These are phyloP conservation scores for Torulaspora microellipsoides DNA, from an alignment of 805 yeast genomes.

Conservation along the genomic window DNA sequence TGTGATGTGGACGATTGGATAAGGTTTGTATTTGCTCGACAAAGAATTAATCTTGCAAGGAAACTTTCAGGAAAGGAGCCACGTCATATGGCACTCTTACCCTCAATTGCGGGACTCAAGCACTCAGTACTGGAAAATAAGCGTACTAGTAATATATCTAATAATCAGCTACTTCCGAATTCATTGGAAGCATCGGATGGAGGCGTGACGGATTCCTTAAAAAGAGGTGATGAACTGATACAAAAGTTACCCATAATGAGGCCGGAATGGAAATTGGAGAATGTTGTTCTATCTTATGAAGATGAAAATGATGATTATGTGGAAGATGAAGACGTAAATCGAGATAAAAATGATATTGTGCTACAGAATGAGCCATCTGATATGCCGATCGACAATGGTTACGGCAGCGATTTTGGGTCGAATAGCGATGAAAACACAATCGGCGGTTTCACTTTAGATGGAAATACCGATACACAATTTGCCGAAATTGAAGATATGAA, in stretches of 20 bases:
- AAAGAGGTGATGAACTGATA: conserved; percentile 30
- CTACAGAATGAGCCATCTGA: conserved; percentile 5
- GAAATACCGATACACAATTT: conserved; percentile 21
- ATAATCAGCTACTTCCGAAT: conserved; percentile 15
- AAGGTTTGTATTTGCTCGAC: conserved; percentile 29
- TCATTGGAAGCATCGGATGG: conserved; percentile 6
- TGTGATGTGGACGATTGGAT: conserved; percentile 39
- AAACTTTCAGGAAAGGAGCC: conserved; percentile 21
- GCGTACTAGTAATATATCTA: background rate
- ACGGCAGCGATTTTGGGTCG: conserved; percentile 1
- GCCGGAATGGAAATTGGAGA: conserved; percentile 31
- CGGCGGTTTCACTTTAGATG: conserved; percentile 10
- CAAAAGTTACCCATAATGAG: conserved; percentile 38
- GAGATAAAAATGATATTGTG: conserved; percentile 6
- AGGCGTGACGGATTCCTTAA: conserved; percentile 1
- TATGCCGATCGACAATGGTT: conserved; percentile 6
- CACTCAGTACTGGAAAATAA: conserved; percentile 17
- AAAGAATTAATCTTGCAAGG: conserved; percentile 24
- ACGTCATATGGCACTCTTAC: conserved; percentile 17
- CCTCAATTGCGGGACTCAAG: conserved; percentile 26
- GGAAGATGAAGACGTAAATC: conserved; percentile 10
- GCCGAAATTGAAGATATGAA: conserved; percentile 33
- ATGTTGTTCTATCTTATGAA: conserved; percentile 30
- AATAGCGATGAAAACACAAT: background rate
- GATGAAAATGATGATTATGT: conserved; percentile 14